These are phyloP conservation scores for Gorgonomyces haynaldii DNA, from an alignment of 192 early-diverging fungal genomes.

Conservation along the genomic window DNA sequence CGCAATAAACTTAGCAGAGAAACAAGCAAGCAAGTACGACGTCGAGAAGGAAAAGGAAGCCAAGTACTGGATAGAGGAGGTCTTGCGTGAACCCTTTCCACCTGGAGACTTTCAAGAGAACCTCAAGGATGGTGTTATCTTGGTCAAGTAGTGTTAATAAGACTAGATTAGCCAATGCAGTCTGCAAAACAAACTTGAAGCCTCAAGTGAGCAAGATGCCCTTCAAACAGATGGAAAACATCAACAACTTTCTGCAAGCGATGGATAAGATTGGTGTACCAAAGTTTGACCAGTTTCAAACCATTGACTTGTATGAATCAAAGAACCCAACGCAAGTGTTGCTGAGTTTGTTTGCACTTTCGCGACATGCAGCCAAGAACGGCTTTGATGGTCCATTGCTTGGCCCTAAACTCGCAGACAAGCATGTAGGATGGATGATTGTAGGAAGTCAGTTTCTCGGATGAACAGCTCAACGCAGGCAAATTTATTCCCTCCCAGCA, in stretches of 20 bases:
- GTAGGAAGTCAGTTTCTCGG: slow-evolving; percentile 45
- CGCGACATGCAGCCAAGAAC: slow-evolving; percentile 49
- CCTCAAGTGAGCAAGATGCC: slow-evolving; percentile 55
- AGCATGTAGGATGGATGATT: slow-evolving; percentile 14
- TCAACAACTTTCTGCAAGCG: slow-evolving; percentile 55
- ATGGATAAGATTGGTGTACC: slow-evolving; percentile 56
- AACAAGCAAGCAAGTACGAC: slow-evolving; percentile 35
- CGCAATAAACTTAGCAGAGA: slow-evolving; percentile 32
- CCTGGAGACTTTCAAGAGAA: slow-evolving; percentile 46
- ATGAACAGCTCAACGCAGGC: slow-evolving; percentile 45
- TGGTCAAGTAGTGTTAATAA: slow-evolving; percentile 65
- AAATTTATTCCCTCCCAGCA: slow-evolving; percentile 46
- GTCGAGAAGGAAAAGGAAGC: slow-evolving; percentile 38
- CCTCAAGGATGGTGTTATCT: slow-evolving; percentile 62
- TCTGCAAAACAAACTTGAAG: slow-evolving; percentile 26
- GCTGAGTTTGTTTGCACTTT: slow-evolving; percentile 62
- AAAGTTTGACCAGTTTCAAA: slow-evolving; percentile 64
- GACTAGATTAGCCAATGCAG: neutral
- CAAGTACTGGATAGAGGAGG: slow-evolving; percentile 56
- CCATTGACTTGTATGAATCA: slow-evolving; percentile 67
- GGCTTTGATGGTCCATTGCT: slow-evolving; percentile 37
- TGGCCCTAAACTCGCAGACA: slow-evolving; percentile 65
- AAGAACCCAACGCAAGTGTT: slow-evolving; percentile 48
- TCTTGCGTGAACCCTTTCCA: slow-evolving; percentile 43
- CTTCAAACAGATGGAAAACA: slow-evolving; percentile 83